These are phyloP conservation scores for Caloboletus firmus DNA, from an alignment of 1,284 basidiomycete genomes.

Conservation along the genomic window DNA sequence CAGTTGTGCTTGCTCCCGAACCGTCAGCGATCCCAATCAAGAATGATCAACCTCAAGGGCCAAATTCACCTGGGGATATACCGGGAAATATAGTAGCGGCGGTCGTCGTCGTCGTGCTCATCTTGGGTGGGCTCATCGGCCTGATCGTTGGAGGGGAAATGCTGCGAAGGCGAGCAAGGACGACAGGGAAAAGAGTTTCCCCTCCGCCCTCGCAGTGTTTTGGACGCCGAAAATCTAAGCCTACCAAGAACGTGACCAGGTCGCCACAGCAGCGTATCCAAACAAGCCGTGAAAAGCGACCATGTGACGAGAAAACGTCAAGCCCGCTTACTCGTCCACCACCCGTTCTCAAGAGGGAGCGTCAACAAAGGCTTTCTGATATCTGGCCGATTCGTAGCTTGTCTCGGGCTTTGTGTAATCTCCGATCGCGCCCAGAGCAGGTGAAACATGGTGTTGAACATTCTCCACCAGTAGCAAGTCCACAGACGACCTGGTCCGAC, in stretches of 20 bases:
- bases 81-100: conserved; percentile 29
- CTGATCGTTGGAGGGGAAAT: conserved; percentile 29
- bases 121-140: conserved; percentile 30
- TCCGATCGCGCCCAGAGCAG: conserved; percentile 7
- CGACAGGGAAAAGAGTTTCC: not conserved
- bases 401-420: conserved; percentile 15
- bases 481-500: conserved; percentile 35
- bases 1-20: conserved; percentile 4
- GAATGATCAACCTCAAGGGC: conserved; percentile 4
- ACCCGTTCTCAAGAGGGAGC: conserved; percentile 14
- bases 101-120: conserved; percentile 25
- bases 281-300: conserved; percentile 4
- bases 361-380: conserved; percentile 13
- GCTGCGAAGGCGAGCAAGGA: conserved; percentile 26
- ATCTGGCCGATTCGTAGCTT: conserved; percentile 28
- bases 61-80: conserved; percentile 8
- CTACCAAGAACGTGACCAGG: not conserved
- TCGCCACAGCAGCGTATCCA: conserved; percentile 1
- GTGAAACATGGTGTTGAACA: not conserved
- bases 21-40: conserved; percentile 8
- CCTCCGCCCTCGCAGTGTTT: not conserved
- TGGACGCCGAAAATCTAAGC: conserved; percentile 9
- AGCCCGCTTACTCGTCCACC: conserved; percentile 18
- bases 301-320: conserved; percentile 16
- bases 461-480: not conserved